Conservation (phyloP, 2,329 filamentous ascomycete species). For the Mollisiaceae sp. region DNA sequence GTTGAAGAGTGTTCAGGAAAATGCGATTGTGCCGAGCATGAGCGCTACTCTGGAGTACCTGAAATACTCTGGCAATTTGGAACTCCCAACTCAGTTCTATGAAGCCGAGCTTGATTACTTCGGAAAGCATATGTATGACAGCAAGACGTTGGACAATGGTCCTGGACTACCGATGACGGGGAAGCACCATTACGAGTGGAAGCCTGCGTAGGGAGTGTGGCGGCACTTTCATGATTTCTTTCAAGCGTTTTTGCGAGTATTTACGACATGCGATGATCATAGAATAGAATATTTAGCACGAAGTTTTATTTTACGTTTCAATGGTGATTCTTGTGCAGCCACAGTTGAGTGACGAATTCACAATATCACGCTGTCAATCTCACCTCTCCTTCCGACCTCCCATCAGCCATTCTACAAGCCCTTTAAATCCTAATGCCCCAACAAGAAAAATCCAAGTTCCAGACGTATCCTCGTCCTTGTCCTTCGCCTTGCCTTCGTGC, state of each 20-base stretch:
- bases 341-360: too few relatives aligned
- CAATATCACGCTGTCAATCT: too few relatives aligned
- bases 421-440: too few relatives aligned
- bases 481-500: too few relatives aligned
- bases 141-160: constrained; percentile 57
- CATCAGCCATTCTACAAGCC: too few relatives aligned
- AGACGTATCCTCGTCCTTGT: too few relatives aligned
- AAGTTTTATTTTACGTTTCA: too few relatives aligned
- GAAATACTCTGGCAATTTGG: constrained; percentile 65
- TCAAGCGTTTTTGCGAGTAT: neutral
- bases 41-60: constrained; percentile 69
- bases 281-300: too few relatives aligned
- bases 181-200: constrained; percentile 68
- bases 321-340: too few relatives aligned
- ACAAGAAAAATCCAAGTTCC: too few relatives aligned
- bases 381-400: too few relatives aligned
- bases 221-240: neutral
- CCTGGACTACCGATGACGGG: constrained; percentile 58
- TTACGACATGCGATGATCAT: too few relatives aligned
- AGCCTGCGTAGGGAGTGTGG: constrained; percentile 42
- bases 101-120: constrained; percentile 76
- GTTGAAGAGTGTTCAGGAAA: constrained; percentile 56
- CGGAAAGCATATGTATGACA: constrained; percentile 69
- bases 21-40: constrained; percentile 65
- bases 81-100: constrained; percentile 70